Evolutionary conservation across 768 basidiomycete genomes (phyloP), one percentile per base, ranked within the genome.

Genomic region (Clitopilus passeckerianus): DNA sequence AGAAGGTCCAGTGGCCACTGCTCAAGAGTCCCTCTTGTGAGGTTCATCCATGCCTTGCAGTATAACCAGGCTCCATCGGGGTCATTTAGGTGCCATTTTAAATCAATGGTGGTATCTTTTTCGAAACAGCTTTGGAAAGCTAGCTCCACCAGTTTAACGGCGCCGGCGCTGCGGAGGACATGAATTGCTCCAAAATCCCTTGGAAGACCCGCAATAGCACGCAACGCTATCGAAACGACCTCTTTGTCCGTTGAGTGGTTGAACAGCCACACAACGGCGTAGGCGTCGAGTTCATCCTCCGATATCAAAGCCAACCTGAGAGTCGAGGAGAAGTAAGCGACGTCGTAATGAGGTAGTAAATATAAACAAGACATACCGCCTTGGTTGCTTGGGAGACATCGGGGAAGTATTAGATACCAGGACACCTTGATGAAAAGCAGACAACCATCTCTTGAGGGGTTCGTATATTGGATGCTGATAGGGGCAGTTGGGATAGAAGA

Each of bases 401-500:
- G 46, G 12, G 2, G 5, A 9, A 20, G 5, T 10, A 10, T 10
- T 23, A 22, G 46, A 50, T 5, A 3, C 12, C 5, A n/a, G n/a
- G 3, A n/a, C 12, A 50, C 12, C 6, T 3, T 5, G 16, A 10
- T 12, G 10, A 20, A 12, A 34, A 15, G 54, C 24, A 55, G 24
- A 55, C 9, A 63, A 18, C 64, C 61, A 61, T 59, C 65, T 63
- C 43, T 72, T 71, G 2, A 78, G 60, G 34, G 74, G 70, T 23
- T 71, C 73, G 14, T 75, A 72, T 34, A 77, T 68, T 7, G 76
- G 74, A 61, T 77, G 75, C 50, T 76, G 72, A 57, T 75, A 77
- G 2, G 77, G 77, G 56, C 75, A 79, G 24, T 73, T 68, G 3
- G 76, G 72, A 57, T 77, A 71, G 27, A 76, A 52, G n/a, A 77